Conservation (phyloP, 768 basidiomycete species). For the Leccinellum albellum region DNA sequence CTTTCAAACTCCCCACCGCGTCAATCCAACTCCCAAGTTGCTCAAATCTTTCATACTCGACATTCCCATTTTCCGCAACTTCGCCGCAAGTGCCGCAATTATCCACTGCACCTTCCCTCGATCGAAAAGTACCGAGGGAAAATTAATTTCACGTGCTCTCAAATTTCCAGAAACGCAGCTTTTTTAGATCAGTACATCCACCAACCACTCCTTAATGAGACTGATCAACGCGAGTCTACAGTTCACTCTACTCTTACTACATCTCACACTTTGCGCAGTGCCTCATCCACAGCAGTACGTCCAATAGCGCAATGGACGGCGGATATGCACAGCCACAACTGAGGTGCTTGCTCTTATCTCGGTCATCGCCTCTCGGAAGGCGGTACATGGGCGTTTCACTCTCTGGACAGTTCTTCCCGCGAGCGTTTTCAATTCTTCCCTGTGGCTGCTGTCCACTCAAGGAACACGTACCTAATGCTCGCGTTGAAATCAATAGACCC, state of each 20-base stretch:
- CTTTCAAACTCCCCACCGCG: not conserved
- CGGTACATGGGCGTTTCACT: not conserved
- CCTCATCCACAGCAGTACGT: constrained; percentile 1
- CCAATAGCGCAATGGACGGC: constrained; percentile 10
- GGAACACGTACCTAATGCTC: not conserved
- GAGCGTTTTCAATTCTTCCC: constrained; percentile 7
- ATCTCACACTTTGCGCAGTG: constrained; percentile 3
- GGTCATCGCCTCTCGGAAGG: constrained; percentile 12
- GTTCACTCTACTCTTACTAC: not conserved
- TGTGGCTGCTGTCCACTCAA: not conserved
- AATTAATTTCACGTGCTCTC: not conserved
- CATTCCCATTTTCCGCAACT: constrained; percentile 9
- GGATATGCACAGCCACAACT: constrained; percentile 11
- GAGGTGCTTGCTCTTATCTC: constrained; percentile 16
- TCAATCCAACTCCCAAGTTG: not conserved
- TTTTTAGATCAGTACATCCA: not conserved
- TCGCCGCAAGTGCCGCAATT: constrained; percentile 19
- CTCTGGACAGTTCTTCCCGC: constrained; percentile 21
- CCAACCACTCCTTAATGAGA: constrained; percentile 2
- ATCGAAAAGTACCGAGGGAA: constrained; percentile 16
- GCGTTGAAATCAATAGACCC: not conserved
- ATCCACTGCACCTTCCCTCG: constrained; percentile 5
- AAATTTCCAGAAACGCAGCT: not conserved
- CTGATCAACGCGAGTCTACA: not conserved
- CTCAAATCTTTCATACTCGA: not conserved